Conservation (phyloP, 345 rosid species). For the Eucalyptus pumila region DNA sequence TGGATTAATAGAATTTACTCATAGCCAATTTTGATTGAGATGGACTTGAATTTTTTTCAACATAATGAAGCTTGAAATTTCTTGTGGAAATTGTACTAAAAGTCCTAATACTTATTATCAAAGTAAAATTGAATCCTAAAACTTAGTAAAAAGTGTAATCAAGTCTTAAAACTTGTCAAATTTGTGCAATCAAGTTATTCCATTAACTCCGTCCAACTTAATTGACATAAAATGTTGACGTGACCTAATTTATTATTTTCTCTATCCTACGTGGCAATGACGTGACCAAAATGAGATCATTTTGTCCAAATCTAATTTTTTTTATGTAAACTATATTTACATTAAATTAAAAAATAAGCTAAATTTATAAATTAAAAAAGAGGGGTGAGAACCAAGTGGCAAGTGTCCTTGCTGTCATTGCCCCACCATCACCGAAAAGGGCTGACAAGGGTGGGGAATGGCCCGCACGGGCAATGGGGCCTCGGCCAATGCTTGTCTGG, state of each 20-base stretch:
- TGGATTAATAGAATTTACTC: too few relatives aligned
- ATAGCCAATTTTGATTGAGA: too few relatives aligned
- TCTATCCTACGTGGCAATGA: background rate
- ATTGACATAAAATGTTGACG: fast-evolving
- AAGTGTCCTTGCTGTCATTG: too few relatives aligned
- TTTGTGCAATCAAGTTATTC: too few relatives aligned
- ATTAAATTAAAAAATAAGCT: background rate
- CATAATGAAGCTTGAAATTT: background rate
- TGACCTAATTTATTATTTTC: background rate
- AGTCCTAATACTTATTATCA: too few relatives aligned
- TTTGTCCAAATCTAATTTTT: background rate
- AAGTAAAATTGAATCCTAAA: too few relatives aligned
- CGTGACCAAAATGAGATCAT: background rate
- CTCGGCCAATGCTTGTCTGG: background rate
- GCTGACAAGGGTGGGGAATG: background rate
- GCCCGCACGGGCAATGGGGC: background rate
- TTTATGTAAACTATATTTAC: too few relatives aligned
- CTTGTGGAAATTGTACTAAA: background rate
- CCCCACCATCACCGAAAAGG: background rate
- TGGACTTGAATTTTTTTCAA: background rate
- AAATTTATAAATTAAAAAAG: too few relatives aligned
- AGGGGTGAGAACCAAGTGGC: background rate
- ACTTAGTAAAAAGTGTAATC: too few relatives aligned
- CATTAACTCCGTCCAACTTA: background rate
- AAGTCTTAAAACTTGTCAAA: too few relatives aligned